Conservation (phyloP, 441 rosid species). For the Gossypium davidsonii region DNA sequence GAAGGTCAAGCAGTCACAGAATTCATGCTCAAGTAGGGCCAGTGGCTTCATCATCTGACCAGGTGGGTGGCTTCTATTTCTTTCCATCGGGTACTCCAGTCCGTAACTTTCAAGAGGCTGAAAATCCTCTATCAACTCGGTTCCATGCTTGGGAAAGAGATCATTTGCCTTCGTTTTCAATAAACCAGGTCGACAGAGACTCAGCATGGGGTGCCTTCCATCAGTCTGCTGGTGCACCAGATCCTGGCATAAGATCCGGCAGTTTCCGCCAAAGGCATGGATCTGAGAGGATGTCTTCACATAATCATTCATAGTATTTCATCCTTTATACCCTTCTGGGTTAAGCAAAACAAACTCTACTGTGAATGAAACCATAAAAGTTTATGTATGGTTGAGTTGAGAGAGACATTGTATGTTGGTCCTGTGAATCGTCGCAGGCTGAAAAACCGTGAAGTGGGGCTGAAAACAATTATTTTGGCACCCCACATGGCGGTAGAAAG, state of each 20-base stretch:
- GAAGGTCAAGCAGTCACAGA: constrained; percentile 55
- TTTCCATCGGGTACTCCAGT: constrained; percentile 47
- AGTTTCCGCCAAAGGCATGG: constrained; percentile 76
- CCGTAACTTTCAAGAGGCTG: constrained; percentile 52
- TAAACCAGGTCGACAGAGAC: constrained; percentile 66
- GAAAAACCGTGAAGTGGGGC: constrained; percentile 41
- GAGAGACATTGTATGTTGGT: constrained; percentile 34
- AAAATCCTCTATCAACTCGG: constrained; percentile 31
- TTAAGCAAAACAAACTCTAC: constrained; percentile 32
- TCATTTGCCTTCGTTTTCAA: constrained; percentile 44
- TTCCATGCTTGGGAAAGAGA: constrained; percentile 79
- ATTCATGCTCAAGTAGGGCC: constrained; percentile 51
- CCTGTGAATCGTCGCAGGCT: constrained; percentile 18
- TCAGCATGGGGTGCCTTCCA: constrained; percentile 51
- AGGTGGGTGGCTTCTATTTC: constrained; percentile 60
- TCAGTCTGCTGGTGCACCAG: constrained; percentile 44
- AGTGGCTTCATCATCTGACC: constrained; percentile 70
- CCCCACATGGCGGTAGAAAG: constrained; percentile 17
- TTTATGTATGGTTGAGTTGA: constrained; percentile 36
- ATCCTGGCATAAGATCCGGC: constrained; percentile 34
- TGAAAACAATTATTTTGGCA: constrained; percentile 28
- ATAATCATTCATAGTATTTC: constrained; percentile 37
- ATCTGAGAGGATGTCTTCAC: constrained; percentile 58
- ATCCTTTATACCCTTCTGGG: constrained; percentile 22
- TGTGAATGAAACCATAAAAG: constrained; percentile 26